phyloP scores from a whole-genome alignment of 169 alveolate genomes.

The Neospora caninum region DNA sequence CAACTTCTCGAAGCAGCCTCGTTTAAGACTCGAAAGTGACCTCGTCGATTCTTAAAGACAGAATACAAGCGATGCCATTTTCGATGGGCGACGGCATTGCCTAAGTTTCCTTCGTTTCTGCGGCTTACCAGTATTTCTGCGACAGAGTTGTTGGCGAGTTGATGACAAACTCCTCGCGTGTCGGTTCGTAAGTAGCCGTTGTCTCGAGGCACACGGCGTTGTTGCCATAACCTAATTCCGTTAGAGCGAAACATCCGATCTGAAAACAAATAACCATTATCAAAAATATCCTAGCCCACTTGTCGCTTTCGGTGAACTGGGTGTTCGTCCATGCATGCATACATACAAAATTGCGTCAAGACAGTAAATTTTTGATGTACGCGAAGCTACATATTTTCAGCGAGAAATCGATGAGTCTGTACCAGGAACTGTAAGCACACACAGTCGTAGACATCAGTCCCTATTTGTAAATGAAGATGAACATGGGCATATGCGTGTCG shows the following conservation, averaged over 20 bases:
- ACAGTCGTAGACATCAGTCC: too few species aligned
- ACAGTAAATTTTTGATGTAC: too few species aligned
- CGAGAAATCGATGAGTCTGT: too few species aligned
- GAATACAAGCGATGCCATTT: too few species aligned
- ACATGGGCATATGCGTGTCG: too few species aligned
- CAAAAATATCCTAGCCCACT: not conserved
- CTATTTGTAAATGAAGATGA: too few species aligned
- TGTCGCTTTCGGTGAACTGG: not conserved
- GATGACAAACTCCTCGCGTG: slow-evolving; percentile 74
- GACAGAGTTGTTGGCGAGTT: slow-evolving; percentile 78
- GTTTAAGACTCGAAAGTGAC: too few species aligned
- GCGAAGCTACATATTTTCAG: too few species aligned
- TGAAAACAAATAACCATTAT: not conserved
- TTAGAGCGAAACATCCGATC: slow-evolving; percentile 81
- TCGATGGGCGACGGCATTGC: not conserved
- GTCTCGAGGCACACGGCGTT: slow-evolving; percentile 83
- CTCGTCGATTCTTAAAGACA: too few species aligned
- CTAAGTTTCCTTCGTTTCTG: not conserved
- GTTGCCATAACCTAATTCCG: slow-evolving; percentile 87
- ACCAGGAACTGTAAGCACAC: too few species aligned
- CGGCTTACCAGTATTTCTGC: slow-evolving; percentile 16
- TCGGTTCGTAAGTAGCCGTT: slow-evolving; percentile 81
- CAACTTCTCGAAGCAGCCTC: too few species aligned
- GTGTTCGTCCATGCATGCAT: not conserved
- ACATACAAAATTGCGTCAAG: too few species aligned